These are phyloP conservation scores for Phytophthora quininea DNA, from an alignment of 352 stramenopile genomes.

Conservation along the genomic window DNA sequence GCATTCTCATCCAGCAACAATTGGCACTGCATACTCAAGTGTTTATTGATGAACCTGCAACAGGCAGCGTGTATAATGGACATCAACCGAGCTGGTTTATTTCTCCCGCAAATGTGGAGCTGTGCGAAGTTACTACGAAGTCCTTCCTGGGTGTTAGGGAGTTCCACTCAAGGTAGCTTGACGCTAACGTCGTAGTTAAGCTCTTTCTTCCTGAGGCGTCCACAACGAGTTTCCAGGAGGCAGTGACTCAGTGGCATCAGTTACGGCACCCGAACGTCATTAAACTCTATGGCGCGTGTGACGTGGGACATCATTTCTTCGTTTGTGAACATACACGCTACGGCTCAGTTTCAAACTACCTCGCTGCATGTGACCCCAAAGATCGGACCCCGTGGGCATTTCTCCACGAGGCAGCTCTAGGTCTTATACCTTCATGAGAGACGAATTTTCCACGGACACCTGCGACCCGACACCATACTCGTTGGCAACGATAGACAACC, in stretches of 20 bases:
- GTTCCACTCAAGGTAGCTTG: slow-evolving; percentile 16
- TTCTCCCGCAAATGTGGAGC: too few relatives aligned
- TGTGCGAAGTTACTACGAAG: slow-evolving; percentile 5
- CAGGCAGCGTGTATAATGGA: background rate
- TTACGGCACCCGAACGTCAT: slow-evolving; percentile 20
- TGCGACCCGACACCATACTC: slow-evolving; percentile 17
- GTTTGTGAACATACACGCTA: slow-evolving; percentile 16
- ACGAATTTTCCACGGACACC: slow-evolving; percentile 10
- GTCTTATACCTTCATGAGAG: slow-evolving; percentile 20
- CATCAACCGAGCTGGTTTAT: slow-evolving; percentile 4
- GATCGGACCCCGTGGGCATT: slow-evolving; percentile 8
- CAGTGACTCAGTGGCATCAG: slow-evolving; percentile 21
- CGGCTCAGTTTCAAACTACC: slow-evolving; percentile 7
- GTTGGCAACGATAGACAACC: slow-evolving; percentile 6
- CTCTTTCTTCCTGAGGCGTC: slow-evolving; percentile 6
- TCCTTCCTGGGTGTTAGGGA: background rate
- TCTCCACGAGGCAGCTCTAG: slow-evolving; percentile 12
- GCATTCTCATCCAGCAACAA: background rate
- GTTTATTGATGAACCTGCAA: too few relatives aligned
- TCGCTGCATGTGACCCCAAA: background rate
- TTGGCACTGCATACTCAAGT: too few relatives aligned
- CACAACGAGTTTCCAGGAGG: slow-evolving; percentile 7
- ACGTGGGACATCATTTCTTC: slow-evolving; percentile 8
- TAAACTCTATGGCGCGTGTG: slow-evolving; percentile 20
- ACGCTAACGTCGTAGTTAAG: slow-evolving; percentile 18